A percentile compares a stretch with the other conserved stretches of the same genome.
Conservation (phyloP, 129 eudicot genomes). For the Flaveria trinervia region DNA sequence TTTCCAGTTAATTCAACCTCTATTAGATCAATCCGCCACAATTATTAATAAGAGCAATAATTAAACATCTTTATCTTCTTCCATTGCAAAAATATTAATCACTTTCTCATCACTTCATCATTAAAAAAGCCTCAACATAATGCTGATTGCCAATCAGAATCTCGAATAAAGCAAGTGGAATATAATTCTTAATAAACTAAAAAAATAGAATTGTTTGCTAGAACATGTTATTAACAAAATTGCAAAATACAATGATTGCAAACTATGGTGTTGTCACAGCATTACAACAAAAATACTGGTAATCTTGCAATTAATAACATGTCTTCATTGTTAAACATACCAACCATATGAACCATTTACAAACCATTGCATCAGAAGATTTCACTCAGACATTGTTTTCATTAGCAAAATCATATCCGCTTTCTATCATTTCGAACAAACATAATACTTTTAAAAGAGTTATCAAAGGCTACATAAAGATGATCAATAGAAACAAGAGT, state of each 20-base stretch:
- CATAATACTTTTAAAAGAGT: neutral
- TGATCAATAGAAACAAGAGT: slow-evolving; percentile 5
- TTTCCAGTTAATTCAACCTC: too few relatives aligned
- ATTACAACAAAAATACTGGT: neutral
- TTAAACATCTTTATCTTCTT: slow-evolving; percentile 1
- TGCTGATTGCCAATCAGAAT: slow-evolving; percentile 16
- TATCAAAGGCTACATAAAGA: neutral
- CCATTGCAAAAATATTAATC: slow-evolving; percentile 14
- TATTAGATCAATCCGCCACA: neutral
- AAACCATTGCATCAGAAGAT: neutral
- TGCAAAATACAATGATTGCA: neutral
- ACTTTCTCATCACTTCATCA: slow-evolving; percentile 23
- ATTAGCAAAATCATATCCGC: neutral
- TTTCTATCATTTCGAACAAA: slow-evolving; percentile 4
- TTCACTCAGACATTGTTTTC: neutral
- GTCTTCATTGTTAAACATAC: neutral
- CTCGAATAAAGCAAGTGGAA: slow-evolving; percentile 1
- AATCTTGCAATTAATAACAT: neutral
- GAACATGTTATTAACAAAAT: neutral
- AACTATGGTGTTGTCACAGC: neutral
- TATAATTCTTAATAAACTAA: neutral
- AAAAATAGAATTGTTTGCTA: neutral
- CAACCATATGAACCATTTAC: neutral
- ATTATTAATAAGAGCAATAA: slow-evolving; percentile 2
- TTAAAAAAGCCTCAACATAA: neutral